Base-by-base conservation (phyloP, 148 eudicot genomes). In the Silene uniflora region DNA sequence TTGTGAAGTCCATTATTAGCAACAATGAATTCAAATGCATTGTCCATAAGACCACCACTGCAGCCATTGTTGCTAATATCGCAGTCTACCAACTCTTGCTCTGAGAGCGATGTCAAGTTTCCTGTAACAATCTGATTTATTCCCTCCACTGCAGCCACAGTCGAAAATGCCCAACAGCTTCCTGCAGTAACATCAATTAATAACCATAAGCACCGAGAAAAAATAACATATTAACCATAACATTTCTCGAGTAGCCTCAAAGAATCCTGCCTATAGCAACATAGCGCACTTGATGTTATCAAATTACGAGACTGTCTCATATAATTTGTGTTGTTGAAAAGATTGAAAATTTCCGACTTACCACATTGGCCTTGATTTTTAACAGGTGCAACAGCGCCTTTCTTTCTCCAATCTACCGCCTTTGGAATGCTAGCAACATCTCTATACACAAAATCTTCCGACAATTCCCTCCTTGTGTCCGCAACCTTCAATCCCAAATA, bases 111-210 rank as follows among this genome's bases (percentile, higher is more conserved):
- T 0, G 85, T 83, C 23, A 89, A 54, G 63, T 85, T 84, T 65
- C 88, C 89, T 0, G 92, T 89, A 24, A 80, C 86, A 24, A 89
- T 89, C 77, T 87, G 86, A 73, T 89, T 89, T 73, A 89, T 89
- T 24, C 92, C 90, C 69, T 89, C 91, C 3, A 87, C 90, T 6
- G 87, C 83, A 19, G 87, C 92, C 10, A 89, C 87, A 5, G 92
- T 82, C 54, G 92, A 89, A 67, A 89, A 89, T 39, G 92, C 92
- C 90, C 92, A 89, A 62, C 92, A 89, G 74, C 90, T 89, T 55
- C 91, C 91, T 89, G 65, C 44, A 79, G 19, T 22, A 22, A 27
- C 68, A 14, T 64, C 14, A 23, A 47, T 22, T 1, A 22, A 2
- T 0, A 9, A 44, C 56, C 10, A 29, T 25, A 25, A 27, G 39